phyloP scores from a whole-genome alignment of 257 asterid genomes.

The Nicotiana undulata region DNA sequence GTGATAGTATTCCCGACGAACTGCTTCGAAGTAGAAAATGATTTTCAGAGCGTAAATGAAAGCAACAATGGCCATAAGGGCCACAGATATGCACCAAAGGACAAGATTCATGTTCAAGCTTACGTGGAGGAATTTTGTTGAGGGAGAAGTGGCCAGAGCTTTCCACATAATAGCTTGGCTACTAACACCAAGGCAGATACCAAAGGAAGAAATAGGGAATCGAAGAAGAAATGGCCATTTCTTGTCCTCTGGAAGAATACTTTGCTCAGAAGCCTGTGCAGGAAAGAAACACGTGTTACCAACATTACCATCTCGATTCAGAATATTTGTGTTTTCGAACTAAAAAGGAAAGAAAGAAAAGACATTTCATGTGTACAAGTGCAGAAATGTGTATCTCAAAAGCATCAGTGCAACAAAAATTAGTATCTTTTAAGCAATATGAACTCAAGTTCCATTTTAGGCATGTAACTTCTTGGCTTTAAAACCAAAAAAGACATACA shows the following conservation, averaged over 20 bases:
- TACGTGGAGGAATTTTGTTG: conserved; percentile 54
- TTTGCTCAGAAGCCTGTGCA: conserved; percentile 55
- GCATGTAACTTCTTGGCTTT: background rate
- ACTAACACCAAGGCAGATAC: conserved; percentile 79
- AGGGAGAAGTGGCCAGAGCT: conserved; percentile 43
- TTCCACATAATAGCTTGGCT: conserved; percentile 98
- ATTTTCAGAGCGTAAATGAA: conserved; percentile 43
- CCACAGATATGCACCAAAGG: conserved; percentile 57
- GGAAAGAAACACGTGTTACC: background rate
- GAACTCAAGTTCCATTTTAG: background rate
- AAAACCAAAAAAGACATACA: background rate
- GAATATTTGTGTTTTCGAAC: background rate
- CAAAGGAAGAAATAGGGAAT: conserved; percentile 64
- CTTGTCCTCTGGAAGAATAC: conserved; percentile 63
- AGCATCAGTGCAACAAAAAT: background rate
- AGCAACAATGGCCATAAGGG: conserved; percentile 32
- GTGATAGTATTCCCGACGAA: conserved; percentile 87
- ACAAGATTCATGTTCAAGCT: conserved; percentile 41
- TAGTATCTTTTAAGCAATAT: background rate
- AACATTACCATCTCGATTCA: background rate
- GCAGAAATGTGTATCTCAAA: background rate
- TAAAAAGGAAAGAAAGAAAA: background rate
- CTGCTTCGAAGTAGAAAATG: conserved; percentile 79
- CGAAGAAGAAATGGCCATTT: conserved; percentile 90
- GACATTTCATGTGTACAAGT: background rate